Evolutionary conservation across 495 filamentous ascomycete genomes (phyloP), one percentile per base, ranked within the genome.

Genomic region (Chaetomidium leptoderma): DNA sequence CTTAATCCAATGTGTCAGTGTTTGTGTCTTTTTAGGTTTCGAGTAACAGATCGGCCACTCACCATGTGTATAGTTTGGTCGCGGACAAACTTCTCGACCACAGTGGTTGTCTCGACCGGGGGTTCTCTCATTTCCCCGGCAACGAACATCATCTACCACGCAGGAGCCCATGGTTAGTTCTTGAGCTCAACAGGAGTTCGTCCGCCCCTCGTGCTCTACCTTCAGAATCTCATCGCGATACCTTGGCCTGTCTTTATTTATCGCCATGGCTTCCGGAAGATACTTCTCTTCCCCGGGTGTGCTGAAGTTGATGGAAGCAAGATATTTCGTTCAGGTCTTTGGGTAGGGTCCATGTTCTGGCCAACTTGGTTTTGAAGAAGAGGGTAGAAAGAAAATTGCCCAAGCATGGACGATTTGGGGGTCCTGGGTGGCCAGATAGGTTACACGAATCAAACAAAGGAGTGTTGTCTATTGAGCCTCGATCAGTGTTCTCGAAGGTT

Each of bases 31-130:
- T 32, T 9, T 17, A 10, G 16, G 6, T 10, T 6, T 19, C 0
- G 19, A 3, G 21, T 2, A 35, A 35, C 19, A 24, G 6, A 16
- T 7, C 6, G 14, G 10, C 13, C 13, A 10, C 45, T 4, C 27
- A 48, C 45, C 29, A 48, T 23, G 27, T 33, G 45, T 5, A 48
- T 33, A 21, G 27, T 48, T 33, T 48, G 45, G n/a, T 48, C 45
- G 4, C 45, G 45, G 29, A 48, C 45, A 17, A 48, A 33, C 8
- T 48, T 48, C 45, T 48, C 45, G 9, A 48, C 29, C 3, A 33
- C 13, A 2, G 45, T 48, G 27, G 45, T 48, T 21, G 27, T 33
- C 45, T 33, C 29, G n/a, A 6, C 29, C 3, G 27, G 11, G 16
- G 45, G 45, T 0, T 48, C 7, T 6, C 9, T 4, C 4, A 13